Conservation (phyloP, 768 basidiomycete species). For the Leucosporidium yakuticum region DNA sequence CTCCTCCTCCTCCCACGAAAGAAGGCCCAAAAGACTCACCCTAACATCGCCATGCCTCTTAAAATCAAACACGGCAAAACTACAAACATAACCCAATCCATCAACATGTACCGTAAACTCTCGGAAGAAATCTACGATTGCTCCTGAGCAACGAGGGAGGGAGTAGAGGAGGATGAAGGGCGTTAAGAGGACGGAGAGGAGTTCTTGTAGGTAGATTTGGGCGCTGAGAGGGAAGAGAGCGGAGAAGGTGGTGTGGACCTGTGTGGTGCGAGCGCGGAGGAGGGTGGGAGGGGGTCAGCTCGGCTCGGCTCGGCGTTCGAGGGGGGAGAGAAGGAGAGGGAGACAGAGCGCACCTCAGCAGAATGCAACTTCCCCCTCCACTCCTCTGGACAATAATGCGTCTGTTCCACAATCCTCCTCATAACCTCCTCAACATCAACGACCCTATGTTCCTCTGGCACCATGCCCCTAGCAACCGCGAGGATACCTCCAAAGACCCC, state of each 20-base stretch:
- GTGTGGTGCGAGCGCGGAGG: background rate
- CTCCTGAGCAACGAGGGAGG: conserved; percentile 78
- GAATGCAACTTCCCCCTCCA: conserved; percentile 88
- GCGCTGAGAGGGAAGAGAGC: conserved; percentile 91
- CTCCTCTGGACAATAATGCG: conserved; percentile 90
- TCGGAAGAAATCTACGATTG: conserved; percentile 94
- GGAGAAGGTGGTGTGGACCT: conserved; percentile 88
- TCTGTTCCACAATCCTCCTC: conserved; percentile 84
- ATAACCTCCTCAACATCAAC: conserved; percentile 91
- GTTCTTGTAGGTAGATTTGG: conserved; percentile 75
- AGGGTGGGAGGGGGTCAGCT: background rate
- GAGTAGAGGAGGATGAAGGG: conserved; percentile 93
- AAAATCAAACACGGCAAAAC: conserved; percentile 98
- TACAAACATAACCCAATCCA: conserved; percentile 91
- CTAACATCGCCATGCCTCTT: conserved; percentile 87
- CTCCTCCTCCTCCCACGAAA: background rate
- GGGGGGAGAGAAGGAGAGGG: background rate
- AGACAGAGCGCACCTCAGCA: conserved; percentile 55
- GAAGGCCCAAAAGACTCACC: conserved; percentile 46
- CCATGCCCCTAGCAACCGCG: conserved; percentile 87
- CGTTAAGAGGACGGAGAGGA: conserved; percentile 83
- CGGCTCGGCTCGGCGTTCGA: background rate
- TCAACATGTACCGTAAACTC: conserved; percentile 97
- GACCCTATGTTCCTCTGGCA: conserved; percentile 85
- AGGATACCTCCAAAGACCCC: conserved; percentile 79